Conservation (phyloP, 2,329 filamentous ascomycete genomes). For the Exophiala alcalophila region DNA sequence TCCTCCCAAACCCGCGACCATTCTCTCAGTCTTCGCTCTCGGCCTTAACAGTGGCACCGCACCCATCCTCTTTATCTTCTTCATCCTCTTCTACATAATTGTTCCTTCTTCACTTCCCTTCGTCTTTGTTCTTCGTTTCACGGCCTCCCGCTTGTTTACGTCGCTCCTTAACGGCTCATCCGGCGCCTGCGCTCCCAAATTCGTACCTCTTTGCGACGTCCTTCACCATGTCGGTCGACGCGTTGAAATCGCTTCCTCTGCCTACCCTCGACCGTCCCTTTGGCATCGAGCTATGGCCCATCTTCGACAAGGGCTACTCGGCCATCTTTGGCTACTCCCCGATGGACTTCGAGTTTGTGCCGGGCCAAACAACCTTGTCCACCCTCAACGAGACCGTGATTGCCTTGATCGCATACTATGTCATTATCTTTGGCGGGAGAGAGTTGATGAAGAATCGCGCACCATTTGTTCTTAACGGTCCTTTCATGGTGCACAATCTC, state of each 20-base stretch:
- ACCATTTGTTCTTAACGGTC: constrained; percentile 78
- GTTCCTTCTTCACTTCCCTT: constrained; percentile 8
- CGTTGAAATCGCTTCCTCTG: constrained; percentile 45
- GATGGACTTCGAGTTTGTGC: constrained; percentile 79
- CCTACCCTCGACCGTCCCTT: constrained; percentile 91
- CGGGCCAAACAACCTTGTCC: constrained; percentile 82
- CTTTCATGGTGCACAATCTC: constrained; percentile 97
- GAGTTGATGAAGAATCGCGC: constrained; percentile 86
- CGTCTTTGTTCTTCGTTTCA: not conserved
- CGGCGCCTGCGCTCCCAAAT: constrained; percentile 16
- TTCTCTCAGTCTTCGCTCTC: not conserved
- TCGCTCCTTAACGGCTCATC: constrained; percentile 34
- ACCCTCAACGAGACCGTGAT: constrained; percentile 78
- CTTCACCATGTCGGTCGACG: constrained; percentile 20
- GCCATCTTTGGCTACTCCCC: constrained; percentile 74
- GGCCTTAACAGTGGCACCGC: not conserved
- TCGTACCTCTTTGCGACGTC: constrained; percentile 13
- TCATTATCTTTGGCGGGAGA: constrained; percentile 87
- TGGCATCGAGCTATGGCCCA: constrained; percentile 85
- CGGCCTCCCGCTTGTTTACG: constrained; percentile 14
- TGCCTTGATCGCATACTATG: constrained; percentile 84
- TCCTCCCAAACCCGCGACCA: constrained; percentile 3
- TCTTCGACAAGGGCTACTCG: constrained; percentile 86
- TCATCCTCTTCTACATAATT: constrained; percentile 4
- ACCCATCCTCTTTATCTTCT: constrained; percentile 3